phyloP scores from a whole-genome alignment of 257 asterid species.

The Scutellaria barbata region DNA sequence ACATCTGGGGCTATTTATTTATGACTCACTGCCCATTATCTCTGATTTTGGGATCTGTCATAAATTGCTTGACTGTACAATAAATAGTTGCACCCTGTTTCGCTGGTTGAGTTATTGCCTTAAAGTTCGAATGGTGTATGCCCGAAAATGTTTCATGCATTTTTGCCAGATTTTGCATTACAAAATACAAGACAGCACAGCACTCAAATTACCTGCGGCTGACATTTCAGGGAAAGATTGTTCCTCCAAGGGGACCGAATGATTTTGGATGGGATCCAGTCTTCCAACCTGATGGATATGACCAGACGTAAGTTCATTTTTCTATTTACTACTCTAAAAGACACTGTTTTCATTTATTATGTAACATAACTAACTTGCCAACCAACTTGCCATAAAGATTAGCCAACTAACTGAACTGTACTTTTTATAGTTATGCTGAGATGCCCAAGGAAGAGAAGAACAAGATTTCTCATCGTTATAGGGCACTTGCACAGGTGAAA shows the following conservation, averaged over 20 bases:
- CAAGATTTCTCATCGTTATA: slow-evolving; percentile 84
- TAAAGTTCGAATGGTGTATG: slow-evolving; percentile 7
- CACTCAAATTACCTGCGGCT: slow-evolving; percentile 31
- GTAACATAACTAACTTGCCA: not conserved
- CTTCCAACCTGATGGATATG: slow-evolving; percentile 89
- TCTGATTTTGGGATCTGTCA: slow-evolving; percentile 13
- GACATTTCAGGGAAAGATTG: slow-evolving; percentile 84
- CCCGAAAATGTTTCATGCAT: slow-evolving; percentile 13
- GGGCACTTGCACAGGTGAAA: slow-evolving; percentile 84
- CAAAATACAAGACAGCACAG: slow-evolving; percentile 16
- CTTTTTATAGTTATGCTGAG: slow-evolving; percentile 79
- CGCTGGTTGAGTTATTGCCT: not conserved
- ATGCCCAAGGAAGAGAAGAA: slow-evolving; percentile 91
- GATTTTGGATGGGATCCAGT: slow-evolving; percentile 99
- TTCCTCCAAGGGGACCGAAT: slow-evolving; percentile 83
- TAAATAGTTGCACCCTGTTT: slow-evolving; percentile 13
- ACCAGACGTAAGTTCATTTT: slow-evolving; percentile 62
- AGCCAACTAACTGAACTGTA: slow-evolving; percentile 24
- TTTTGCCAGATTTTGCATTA: slow-evolving; percentile 26
- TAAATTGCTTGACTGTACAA: slow-evolving; percentile 14
- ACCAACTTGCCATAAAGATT: not conserved
- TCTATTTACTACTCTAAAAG: not conserved
- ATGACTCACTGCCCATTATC: not conserved
- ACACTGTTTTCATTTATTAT: slow-evolving; percentile 4
- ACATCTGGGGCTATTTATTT: slow-evolving; percentile 1